Conservation (phyloP, 306 rosid species). For the Cucurbita maxima region DNA sequence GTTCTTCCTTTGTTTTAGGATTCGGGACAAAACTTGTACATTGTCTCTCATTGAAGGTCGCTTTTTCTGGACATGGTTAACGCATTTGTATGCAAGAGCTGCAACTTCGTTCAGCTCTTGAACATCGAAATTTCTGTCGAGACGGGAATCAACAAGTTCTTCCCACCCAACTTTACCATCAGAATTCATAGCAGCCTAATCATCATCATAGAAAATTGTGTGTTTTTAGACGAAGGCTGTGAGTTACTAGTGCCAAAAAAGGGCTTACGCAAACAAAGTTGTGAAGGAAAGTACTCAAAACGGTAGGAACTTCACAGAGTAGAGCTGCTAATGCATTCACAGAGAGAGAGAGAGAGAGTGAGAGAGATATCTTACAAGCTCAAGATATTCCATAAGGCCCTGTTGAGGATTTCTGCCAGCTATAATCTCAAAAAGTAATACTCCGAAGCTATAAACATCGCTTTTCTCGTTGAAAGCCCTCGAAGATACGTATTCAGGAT, state of each 20-base stretch:
- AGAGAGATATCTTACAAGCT: conserved; percentile 46
- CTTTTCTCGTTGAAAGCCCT: conserved; percentile 88
- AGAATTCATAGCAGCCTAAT: conserved; percentile 85
- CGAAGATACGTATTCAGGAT: conserved; percentile 85
- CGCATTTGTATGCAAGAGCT: conserved; percentile 75
- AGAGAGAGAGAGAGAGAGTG: background rate
- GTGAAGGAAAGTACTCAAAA: background rate
- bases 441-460: conserved; percentile 94
- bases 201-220: conserved; percentile 7
- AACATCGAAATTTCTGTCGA: conserved; percentile 55
- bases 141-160: conserved; percentile 66
- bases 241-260: too few relatives aligned
- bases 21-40: conserved; percentile 58
- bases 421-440: conserved; percentile 80
- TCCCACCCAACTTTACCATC: conserved; percentile 98
- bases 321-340: background rate
- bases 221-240: too few relatives aligned
- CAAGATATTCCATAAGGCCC: conserved; percentile 91
- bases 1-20: conserved; percentile 43
- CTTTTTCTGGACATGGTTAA: conserved; percentile 51
- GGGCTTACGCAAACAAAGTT: background rate
- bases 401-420: conserved; percentile 97
- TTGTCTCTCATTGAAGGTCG: conserved; percentile 89
- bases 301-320: background rate
- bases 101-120: conserved; percentile 87